Evolutionary conservation across 1,139 yeast species (phyloP).

Genomic region (Scheffersomyces cryptocercus): DNA sequence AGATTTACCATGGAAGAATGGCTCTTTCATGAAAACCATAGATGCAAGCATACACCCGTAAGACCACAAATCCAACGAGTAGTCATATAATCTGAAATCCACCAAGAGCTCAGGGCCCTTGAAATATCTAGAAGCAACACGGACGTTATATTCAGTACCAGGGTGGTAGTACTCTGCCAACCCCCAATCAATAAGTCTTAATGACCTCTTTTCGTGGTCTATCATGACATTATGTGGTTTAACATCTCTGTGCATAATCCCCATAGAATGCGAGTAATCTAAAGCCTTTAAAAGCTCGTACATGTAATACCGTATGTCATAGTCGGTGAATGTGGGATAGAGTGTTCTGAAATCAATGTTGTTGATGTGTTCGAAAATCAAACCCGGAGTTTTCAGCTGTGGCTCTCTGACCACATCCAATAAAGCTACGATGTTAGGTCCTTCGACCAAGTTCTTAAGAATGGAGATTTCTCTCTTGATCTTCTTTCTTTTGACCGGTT

Average conservation of each 20-base stretch:
- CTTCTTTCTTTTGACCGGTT: constrained; percentile 96
- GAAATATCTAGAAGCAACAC: constrained; percentile 97
- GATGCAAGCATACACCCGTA: constrained; percentile 98
- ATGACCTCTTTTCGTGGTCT: constrained; percentile 71
- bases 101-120: constrained; percentile 97
- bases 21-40: constrained; percentile 92
- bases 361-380: constrained; percentile 87
- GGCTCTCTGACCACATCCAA: constrained; percentile 91
- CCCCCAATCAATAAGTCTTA: constrained; percentile 97
- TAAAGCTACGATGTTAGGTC: constrained; percentile 79
- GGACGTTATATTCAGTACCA: constrained; percentile 90
- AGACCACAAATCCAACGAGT: constrained; percentile 95
- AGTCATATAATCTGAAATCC: constrained; percentile 92
- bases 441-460: constrained; percentile 82
- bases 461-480: constrained; percentile 94
- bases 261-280: constrained; percentile 95
- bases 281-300: constrained; percentile 84
- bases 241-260: constrained; percentile 98
- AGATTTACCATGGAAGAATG: constrained; percentile 95
- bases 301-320: constrained; percentile 87
- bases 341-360: constrained; percentile 88
- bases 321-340: constrained; percentile 85
- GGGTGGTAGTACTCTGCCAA: constrained; percentile 96
- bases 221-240: constrained; percentile 99
- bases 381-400: constrained; percentile 87